Conservation (phyloP, 805 yeast genomes). For the Candida cerambycidarum region DNA sequence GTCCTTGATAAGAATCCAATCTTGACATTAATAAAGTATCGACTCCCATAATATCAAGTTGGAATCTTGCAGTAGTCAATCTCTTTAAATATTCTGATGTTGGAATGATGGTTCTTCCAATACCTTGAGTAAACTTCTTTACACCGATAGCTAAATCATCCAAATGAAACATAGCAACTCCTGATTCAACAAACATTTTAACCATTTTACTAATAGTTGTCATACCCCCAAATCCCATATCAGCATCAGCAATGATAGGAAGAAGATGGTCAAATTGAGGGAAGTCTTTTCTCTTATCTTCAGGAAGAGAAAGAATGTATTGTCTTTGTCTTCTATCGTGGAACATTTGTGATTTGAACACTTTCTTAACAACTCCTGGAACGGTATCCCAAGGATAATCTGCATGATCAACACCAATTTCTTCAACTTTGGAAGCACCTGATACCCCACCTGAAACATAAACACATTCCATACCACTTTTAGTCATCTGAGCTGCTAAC, state of each 20-base stretch:
- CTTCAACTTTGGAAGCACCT: conserved; percentile 58
- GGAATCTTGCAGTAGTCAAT: conserved; percentile 15
- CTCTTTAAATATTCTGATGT: conserved; percentile 15
- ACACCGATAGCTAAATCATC: conserved; percentile 17
- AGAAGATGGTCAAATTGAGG: conserved; percentile 13
- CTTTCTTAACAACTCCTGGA: conserved; percentile 35
- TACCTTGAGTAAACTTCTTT: conserved; percentile 15
- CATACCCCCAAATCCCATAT: conserved; percentile 17
- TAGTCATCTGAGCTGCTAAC: conserved; percentile 57
- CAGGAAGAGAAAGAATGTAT: conserved; percentile 11
- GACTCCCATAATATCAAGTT: conserved; percentile 15
- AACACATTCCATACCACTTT: conserved; percentile 47
- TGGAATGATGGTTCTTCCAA: conserved; percentile 16
- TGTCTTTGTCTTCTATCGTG: conserved; percentile 15
- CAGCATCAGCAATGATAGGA: conserved; percentile 16
- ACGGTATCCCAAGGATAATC: conserved; percentile 71
- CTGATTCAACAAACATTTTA: conserved; percentile 13
- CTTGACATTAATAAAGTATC: conserved; percentile 16
- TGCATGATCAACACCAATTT: conserved; percentile 65
- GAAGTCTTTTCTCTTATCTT: conserved; percentile 10
- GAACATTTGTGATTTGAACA: conserved; percentile 15
- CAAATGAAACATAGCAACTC: conserved; percentile 15
- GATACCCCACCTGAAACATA: conserved; percentile 66
- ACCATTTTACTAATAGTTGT: conserved; percentile 13
- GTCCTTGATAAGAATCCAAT: conserved; percentile 14